Conservation (phyloP, 768 basidiomycete genomes). For the Mycena maculata region DNA sequence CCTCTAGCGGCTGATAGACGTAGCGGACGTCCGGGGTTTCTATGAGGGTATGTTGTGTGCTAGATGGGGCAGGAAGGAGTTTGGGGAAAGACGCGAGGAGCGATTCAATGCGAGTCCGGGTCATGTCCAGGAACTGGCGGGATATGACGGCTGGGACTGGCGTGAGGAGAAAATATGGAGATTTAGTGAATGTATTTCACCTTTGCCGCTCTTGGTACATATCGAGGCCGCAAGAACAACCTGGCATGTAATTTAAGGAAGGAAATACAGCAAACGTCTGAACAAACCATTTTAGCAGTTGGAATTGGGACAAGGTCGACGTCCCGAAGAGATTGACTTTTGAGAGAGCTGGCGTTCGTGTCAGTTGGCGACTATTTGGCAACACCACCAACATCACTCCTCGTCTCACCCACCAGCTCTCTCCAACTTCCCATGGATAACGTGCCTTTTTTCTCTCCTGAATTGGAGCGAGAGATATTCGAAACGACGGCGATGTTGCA, state of each 20-base stretch:
- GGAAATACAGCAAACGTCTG: neutral
- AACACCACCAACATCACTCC: neutral
- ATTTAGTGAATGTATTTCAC: conserved; percentile 49
- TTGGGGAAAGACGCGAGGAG: conserved; percentile 97
- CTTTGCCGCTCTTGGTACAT: conserved; percentile 94
- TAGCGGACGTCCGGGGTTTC: conserved; percentile 96
- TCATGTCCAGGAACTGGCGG: conserved; percentile 95
- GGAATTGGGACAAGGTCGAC: neutral
- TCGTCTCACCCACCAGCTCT: no score
- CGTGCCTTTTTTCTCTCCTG: no score
- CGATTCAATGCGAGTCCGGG: conserved; percentile 92
- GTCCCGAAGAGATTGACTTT: conserved; percentile 2
- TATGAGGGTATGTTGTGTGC: conserved; percentile 96
- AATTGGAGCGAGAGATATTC: no score
- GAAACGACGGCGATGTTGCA: no score
- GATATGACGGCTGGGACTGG: conserved; percentile 84
- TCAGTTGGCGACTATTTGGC: conserved; percentile 9
- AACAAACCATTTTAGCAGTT: conserved; percentile 11
- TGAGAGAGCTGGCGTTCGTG: conserved; percentile 23
- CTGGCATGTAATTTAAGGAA: conserved; percentile 50
- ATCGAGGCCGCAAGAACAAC: conserved; percentile 95
- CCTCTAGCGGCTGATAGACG: conserved; percentile 96
- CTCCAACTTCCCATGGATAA: no score
- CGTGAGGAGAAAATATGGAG: conserved; percentile 2
- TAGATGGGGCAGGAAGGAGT: conserved; percentile 82